phyloP scores from a whole-genome alignment of 73 alveolate genomes.

The Blepharisma stoltei region DNA sequence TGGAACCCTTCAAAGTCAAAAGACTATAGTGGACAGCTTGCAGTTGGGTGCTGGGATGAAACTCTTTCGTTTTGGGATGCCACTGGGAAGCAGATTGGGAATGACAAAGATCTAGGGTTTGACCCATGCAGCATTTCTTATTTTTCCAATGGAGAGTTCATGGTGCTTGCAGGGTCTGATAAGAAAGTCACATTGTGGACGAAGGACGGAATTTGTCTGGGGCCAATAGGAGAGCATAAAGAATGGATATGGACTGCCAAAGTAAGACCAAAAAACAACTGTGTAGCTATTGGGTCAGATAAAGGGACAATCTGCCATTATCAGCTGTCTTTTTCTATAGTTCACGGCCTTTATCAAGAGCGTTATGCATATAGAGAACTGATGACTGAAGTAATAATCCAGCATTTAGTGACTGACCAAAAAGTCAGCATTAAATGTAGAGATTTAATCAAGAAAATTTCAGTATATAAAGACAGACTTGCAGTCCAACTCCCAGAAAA shows the following conservation, averaged over 20 bases:
- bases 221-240: slow-evolving; percentile 59
- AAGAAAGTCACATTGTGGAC: slow-evolving; percentile 71
- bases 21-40: slow-evolving; percentile 50
- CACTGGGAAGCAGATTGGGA: slow-evolving; percentile 47
- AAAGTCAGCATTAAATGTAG: slow-evolving; percentile 77
- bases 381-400: slow-evolving; percentile 88
- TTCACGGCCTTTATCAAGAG: slow-evolving; percentile 84
- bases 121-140: slow-evolving; percentile 68
- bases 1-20: slow-evolving; percentile 53
- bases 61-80: slow-evolving; percentile 60
- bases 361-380: slow-evolving; percentile 87
- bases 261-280: slow-evolving; percentile 43
- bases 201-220: slow-evolving; percentile 67
- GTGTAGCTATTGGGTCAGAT: slow-evolving; percentile 49
- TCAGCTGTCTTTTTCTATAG: slow-evolving; percentile 61
- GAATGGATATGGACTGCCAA: slow-evolving; percentile 71
- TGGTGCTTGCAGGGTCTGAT: slow-evolving; percentile 69
- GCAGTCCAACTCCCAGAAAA: slow-evolving; percentile 88
- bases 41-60: slow-evolving; percentile 87
- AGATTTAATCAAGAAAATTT: slow-evolving; percentile 84
- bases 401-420: slow-evolving; percentile 87
- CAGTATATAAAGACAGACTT: slow-evolving; percentile 85
- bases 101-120: slow-evolving; percentile 59
- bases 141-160: slow-evolving; percentile 62
- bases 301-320: slow-evolving; percentile 47